A percentile compares a stretch with the other conserved stretches of the same genome.
Conservation (phyloP, 1,284 basidiomycete species). For the Tylopilus sp. region DNA sequence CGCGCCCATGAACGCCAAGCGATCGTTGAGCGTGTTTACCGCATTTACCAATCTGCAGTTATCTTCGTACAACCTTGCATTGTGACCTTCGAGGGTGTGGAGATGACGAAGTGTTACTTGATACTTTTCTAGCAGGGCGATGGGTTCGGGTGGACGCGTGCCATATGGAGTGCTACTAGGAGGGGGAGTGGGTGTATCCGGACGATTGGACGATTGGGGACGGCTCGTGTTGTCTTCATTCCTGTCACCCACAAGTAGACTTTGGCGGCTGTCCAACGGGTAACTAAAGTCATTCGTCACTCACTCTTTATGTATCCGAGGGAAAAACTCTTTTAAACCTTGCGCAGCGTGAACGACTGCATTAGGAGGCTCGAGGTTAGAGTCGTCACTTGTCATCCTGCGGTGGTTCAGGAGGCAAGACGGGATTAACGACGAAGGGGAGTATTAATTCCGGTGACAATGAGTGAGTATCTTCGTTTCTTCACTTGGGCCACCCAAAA, state of each 20-base stretch:
- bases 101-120: conserved; percentile 34
- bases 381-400: conserved; percentile 11
- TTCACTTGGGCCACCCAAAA: no score
- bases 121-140: conserved; percentile 37
- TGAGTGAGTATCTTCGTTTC: neutral
- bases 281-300: conserved; percentile 21
- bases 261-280: neutral
- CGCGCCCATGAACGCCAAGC: conserved; percentile 20
- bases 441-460: conserved; percentile 4
- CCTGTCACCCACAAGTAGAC: conserved; percentile 7
- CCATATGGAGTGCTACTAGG: conserved; percentile 34
- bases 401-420: neutral
- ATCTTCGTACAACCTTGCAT: conserved; percentile 49
- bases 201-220: conserved; percentile 33
- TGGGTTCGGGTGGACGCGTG: conserved; percentile 39
- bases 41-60: conserved; percentile 40
- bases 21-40: conserved; percentile 33
- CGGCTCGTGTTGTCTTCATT: neutral
- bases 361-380: neutral
- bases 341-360: conserved; percentile 2
- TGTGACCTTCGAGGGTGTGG: conserved; percentile 37
- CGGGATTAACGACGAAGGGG: neutral
- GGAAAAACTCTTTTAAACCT: neutral
- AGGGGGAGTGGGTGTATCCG: conserved; percentile 19
- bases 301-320: conserved; percentile 10